A percentile compares a stretch with the other conserved stretches of the same genome.
These are phyloP conservation scores for Abelmoschus esculentus DNA, from an alignment of 345 rosid genomes.

Conservation along the genomic window DNA sequence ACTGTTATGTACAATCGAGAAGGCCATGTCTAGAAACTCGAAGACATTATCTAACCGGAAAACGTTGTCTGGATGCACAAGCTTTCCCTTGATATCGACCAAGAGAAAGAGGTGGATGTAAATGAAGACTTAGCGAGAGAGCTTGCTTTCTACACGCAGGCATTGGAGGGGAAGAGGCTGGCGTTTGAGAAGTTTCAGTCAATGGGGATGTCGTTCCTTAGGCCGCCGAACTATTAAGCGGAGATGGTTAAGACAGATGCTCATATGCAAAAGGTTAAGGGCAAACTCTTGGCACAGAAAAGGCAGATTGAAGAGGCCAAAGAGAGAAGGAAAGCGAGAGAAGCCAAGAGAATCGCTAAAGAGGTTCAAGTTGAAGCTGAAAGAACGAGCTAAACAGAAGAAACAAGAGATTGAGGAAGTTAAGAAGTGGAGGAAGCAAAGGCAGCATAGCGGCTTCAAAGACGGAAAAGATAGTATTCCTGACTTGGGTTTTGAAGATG, in stretches of 20 bases:
- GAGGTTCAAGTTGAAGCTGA: slow-evolving; percentile 77
- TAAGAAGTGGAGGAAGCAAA: slow-evolving; percentile 83
- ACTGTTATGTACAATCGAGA: slow-evolving; percentile 54
- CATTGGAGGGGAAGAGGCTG: slow-evolving; percentile 57
- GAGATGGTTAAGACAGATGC: slow-evolving; percentile 80
- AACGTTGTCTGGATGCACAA: slow-evolving; percentile 59
- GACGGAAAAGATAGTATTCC: slow-evolving; percentile 41
- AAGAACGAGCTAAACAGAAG: slow-evolving; percentile 65
- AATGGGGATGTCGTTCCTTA: slow-evolving; percentile 58
- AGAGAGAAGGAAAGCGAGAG: slow-evolving; percentile 85
- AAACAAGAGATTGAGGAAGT: slow-evolving; percentile 67
- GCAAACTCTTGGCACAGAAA: slow-evolving; percentile 61
- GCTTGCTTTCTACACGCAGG: slow-evolving; percentile 70
- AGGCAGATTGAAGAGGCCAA: slow-evolving; percentile 68
- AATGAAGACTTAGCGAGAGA: slow-evolving; percentile 79
- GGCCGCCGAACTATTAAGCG: slow-evolving; percentile 77
- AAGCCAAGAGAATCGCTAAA: slow-evolving; percentile 65
- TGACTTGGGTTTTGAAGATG: slow-evolving; percentile 57
- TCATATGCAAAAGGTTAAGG: slow-evolving; percentile 82
- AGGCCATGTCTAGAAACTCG: slow-evolving; percentile 62
- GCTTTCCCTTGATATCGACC: slow-evolving; percentile 54
- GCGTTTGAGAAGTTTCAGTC: slow-evolving; percentile 58
- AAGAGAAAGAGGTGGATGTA: slow-evolving; percentile 70
- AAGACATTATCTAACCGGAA: slow-evolving; percentile 79
- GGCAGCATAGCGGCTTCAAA: slow-evolving; percentile 70